A percentile compares a stretch with the other conserved stretches of the same genome.
These are phyloP conservation scores for Cordyceps cicadae DNA, from an alignment of 2,329 filamentous ascomycete species.

Conservation along the genomic window DNA sequence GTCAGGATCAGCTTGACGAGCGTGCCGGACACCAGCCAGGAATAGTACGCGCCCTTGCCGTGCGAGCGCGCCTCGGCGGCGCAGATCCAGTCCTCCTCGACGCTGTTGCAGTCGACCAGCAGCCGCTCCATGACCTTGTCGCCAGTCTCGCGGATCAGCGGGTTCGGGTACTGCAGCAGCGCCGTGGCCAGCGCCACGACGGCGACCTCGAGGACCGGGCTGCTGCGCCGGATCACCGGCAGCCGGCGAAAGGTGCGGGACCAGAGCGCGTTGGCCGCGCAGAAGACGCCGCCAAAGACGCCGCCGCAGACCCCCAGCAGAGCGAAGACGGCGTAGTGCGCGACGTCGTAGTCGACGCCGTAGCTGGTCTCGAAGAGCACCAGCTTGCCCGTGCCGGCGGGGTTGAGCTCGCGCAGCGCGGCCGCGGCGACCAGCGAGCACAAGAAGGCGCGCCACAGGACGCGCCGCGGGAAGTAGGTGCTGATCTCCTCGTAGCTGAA, in stretches of 20 bases:
- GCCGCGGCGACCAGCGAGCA: constrained; percentile 99
- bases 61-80: constrained; percentile 76
- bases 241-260: constrained; percentile 61
- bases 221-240: constrained; percentile 46
- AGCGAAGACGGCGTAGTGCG: constrained; percentile 82
- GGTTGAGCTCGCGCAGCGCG: constrained; percentile 83
- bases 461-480: constrained; percentile 97
- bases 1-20: constrained; percentile 78
- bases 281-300: constrained; percentile 87
- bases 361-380: constrained; percentile 95
- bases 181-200: constrained; percentile 72
- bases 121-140: constrained; percentile 86
- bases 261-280: constrained; percentile 88
- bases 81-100: constrained; percentile 82
- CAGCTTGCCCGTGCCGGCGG: constrained; percentile 89
- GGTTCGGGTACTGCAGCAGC: constrained; percentile 87
- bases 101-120: constrained; percentile 79
- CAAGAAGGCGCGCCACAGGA: constrained; percentile 99
- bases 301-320: constrained; percentile 82
- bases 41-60: constrained; percentile 60
- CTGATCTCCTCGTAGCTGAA: constrained; percentile 94
- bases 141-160: constrained; percentile 88
- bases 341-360: constrained; percentile 83
- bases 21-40: constrained; percentile 74
- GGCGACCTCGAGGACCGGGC: constrained; percentile 71